phyloP scores from a whole-genome alignment of 2,329 filamentous ascomycete genomes.

The Hypoxylon sp. region DNA sequence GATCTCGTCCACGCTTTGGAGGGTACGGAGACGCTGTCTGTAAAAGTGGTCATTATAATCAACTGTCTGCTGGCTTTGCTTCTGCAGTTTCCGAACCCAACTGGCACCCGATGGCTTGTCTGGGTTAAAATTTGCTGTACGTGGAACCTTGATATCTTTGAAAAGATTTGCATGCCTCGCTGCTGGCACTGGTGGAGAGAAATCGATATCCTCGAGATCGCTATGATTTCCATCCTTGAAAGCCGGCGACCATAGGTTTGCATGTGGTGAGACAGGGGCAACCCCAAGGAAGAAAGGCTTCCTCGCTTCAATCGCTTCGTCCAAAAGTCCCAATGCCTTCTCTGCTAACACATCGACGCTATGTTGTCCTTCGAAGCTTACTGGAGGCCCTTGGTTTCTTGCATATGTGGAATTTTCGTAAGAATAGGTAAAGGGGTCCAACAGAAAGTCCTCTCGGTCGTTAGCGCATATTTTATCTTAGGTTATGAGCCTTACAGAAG shows the following conservation, averaged over 20 bases:
- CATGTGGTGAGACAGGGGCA: conserved; percentile 72
- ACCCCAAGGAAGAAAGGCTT: conserved; percentile 73
- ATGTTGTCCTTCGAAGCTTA: conserved; percentile 69
- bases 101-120: conserved; percentile 61
- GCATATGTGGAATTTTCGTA: conserved; percentile 74
- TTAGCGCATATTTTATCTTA: conserved; percentile 10
- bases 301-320: conserved; percentile 64
- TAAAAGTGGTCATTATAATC: conserved; percentile 67
- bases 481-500: conserved; percentile 55
- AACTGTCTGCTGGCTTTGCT: conserved; percentile 59
- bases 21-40: conserved; percentile 64
- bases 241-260: conserved; percentile 54
- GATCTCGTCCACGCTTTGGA: conserved; percentile 70
- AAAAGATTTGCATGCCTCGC: conserved; percentile 74
- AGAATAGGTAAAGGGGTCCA: conserved; percentile 74
- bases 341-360: conserved; percentile 67
- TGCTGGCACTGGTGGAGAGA: conserved; percentile 69
- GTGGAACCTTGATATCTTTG: conserved; percentile 69
- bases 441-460: conserved; percentile 59
- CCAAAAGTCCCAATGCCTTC: conserved; percentile 67
- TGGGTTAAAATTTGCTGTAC: conserved; percentile 78
- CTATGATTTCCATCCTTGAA: conserved; percentile 48
- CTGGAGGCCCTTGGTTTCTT: conserved; percentile 67
- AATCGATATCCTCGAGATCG: conserved; percentile 53
- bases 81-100: conserved; percentile 60